A percentile compares a stretch with the other conserved stretches of the same genome.
Conservation (phyloP, 1,284 basidiomycete species). For the Fomitiporia mediterranea region DNA sequence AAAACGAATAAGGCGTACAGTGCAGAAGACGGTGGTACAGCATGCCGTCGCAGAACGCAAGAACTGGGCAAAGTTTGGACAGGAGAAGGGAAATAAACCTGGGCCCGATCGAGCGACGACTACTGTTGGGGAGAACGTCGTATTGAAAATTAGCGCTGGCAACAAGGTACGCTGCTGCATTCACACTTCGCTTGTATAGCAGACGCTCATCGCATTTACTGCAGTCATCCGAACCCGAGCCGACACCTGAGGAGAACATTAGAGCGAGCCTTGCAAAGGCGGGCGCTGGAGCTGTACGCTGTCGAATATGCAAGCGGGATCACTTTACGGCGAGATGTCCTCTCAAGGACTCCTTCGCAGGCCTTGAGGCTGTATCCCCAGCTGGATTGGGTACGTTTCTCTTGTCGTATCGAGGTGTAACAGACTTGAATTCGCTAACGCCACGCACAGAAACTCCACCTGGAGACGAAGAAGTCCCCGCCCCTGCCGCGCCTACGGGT, state of each 20-base stretch:
- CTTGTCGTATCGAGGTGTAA: not conserved
- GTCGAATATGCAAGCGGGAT: conserved; percentile 93
- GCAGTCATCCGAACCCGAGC: conserved; percentile 60
- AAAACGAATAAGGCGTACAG: conserved; percentile 79
- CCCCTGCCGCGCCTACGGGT: conserved; percentile 37
- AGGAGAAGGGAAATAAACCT: conserved; percentile 82
- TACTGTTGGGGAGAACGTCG: conserved; percentile 89
- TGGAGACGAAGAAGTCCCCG: conserved; percentile 44
- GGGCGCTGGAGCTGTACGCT: conserved; percentile 86
- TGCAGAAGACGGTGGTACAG: conserved; percentile 92
- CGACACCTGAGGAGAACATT: conserved; percentile 64
- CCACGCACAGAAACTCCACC: conserved; percentile 38
- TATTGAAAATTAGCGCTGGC: conserved; percentile 81
- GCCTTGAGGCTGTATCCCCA: conserved; percentile 56
- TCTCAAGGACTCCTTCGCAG: conserved; percentile 90
- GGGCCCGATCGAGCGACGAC: conserved; percentile 95
- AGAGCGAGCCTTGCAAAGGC: conserved; percentile 66
- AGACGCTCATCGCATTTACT: not conserved
- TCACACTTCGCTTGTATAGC: not conserved
- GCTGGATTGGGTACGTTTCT: conserved; percentile 29
- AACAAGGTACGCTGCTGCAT: conserved; percentile 59
- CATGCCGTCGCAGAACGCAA: conserved; percentile 92
- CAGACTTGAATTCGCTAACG: not conserved
- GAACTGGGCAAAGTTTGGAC: conserved; percentile 92
- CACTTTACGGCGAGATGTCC: conserved; percentile 99